Evolutionary conservation across 2,329 filamentous ascomycete species (phyloP).

Genomic region (Xylariaceae sp.): DNA sequence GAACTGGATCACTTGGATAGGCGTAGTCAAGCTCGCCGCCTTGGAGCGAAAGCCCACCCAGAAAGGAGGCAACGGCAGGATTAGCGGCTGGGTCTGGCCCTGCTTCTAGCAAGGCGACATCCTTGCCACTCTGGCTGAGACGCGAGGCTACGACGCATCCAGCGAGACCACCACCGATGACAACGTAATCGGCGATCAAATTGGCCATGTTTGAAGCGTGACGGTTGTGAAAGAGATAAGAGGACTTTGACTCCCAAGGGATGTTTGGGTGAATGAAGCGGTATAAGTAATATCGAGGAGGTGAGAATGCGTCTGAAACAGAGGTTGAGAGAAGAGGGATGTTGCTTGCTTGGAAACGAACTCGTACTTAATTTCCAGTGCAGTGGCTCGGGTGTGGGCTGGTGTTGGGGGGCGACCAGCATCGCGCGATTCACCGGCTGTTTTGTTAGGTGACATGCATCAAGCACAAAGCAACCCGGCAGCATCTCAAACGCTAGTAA

Average conservation of each 20-base stretch:
- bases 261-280: not conserved
- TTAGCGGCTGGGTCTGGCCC: constrained; percentile 24
- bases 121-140: constrained; percentile 20
- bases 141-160: constrained; percentile 26
- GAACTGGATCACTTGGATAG: constrained; percentile 24
- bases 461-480: not conserved
- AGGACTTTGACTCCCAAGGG: not conserved
- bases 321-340: too few species aligned
- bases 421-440: too few species aligned
- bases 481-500: not conserved
- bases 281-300: not conserved
- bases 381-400: too few species aligned
- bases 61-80: constrained; percentile 18
- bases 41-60: constrained; percentile 22
- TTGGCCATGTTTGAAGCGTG: constrained; percentile 14
- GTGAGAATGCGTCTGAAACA: not conserved
- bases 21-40: constrained; percentile 24
- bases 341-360: too few species aligned
- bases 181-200: constrained; percentile 23
- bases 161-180: constrained; percentile 27
- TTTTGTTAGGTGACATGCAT: not conserved
- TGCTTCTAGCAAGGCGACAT: constrained; percentile 25
- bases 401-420: too few species aligned
- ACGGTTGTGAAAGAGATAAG: not conserved
- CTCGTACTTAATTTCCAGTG: too few species aligned